Evolutionary conservation across 2,329 filamentous ascomycete genomes (phyloP).

Genomic region (Colletotrichum karsti): DNA sequence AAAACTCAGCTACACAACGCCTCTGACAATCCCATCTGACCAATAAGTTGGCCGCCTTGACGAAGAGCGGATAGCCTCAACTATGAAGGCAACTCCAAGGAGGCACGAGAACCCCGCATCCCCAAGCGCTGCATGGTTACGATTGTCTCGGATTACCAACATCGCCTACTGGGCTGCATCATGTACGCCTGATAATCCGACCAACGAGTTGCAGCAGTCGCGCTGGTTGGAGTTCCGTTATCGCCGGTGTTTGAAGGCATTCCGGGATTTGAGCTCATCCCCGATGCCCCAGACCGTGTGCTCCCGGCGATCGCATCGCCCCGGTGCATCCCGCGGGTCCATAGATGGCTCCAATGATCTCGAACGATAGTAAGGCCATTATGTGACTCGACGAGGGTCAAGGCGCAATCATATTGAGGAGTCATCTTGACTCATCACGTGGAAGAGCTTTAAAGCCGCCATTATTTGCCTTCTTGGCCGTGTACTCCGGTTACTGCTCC

Average conservation of each 20-base stretch:
- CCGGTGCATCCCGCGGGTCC: not conserved
- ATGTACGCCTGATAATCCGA: not conserved
- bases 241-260: slow-evolving; percentile 29
- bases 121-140: not conserved
- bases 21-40: not conserved
- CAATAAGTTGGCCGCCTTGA: not conserved
- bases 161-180: not conserved
- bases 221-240: not conserved
- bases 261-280: slow-evolving; percentile 30
- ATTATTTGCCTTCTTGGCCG: not conserved
- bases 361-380: not conserved
- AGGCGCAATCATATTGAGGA: not conserved
- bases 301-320: not conserved
- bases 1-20: no score
- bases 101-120: not conserved
- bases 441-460: not conserved
- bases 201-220: not conserved
- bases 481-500: not conserved
- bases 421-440: not conserved
- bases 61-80: not conserved
- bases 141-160: not conserved
- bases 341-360: not conserved
- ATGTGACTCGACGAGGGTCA: not conserved
- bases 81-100: not conserved
- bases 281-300: not conserved